Evolutionary conservation across 2,329 filamentous ascomycete species (phyloP).

Genomic region (Trichoderma pleuroti): DNA sequence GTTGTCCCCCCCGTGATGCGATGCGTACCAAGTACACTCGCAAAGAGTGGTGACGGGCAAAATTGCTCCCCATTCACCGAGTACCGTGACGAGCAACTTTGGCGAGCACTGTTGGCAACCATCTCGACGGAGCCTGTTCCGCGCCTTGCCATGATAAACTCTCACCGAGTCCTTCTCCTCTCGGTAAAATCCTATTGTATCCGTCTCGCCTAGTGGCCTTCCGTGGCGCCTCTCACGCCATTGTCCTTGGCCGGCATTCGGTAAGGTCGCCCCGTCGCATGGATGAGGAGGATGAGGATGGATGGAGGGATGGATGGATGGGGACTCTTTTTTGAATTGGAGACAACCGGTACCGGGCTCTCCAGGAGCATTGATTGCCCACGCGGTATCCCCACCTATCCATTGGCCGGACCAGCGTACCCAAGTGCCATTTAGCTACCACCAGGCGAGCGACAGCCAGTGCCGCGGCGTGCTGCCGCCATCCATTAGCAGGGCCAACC

Average conservation of each 20-base stretch:
- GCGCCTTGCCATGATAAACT: not conserved
- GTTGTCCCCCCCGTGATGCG: not conserved
- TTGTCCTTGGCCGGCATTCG: not conserved
- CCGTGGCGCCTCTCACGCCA: not conserved
- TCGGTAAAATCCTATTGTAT: not conserved
- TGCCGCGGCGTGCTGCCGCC: not conserved
- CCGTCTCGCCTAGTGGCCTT: not conserved
- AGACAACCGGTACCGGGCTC: not conserved
- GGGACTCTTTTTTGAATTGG: not conserved
- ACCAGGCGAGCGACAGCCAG: slow-evolving; percentile 10
- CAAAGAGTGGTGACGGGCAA: not conserved
- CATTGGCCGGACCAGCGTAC: not conserved
- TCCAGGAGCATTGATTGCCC: not conserved
- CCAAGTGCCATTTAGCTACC: slow-evolving; percentile 4
- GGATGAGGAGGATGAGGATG: not conserved
- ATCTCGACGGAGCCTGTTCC: not conserved
- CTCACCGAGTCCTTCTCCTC: not conserved
- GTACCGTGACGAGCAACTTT: not conserved
- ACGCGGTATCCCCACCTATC: not conserved
- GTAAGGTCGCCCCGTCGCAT: slow-evolving; percentile 3
- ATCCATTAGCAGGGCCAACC: not conserved
- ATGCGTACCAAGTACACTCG: not conserved
- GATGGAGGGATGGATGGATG: not conserved
- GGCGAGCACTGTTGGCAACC: not conserved
- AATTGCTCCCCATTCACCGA: not conserved